These are phyloP conservation scores for Chytriomyces sp. DNA, from an alignment of 192 early-diverging fungal genomes.

Conservation along the genomic window DNA sequence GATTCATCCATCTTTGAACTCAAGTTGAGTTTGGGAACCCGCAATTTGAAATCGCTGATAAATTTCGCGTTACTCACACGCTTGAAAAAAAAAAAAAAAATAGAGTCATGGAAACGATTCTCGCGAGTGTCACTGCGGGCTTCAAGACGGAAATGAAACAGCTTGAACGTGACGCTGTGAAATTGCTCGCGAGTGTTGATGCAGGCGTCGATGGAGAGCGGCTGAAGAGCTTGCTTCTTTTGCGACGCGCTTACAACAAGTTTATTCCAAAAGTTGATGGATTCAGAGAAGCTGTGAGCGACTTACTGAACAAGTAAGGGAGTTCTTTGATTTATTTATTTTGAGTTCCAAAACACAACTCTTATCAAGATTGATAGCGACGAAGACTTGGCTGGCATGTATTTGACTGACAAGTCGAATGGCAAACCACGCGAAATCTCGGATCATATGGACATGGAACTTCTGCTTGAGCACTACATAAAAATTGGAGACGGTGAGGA, in stretches of 20 bases:
- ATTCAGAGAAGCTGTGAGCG: constrained; percentile 79
- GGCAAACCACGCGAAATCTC: constrained; percentile 57
- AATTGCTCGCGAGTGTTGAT: constrained; percentile 72
- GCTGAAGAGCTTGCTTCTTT: constrained; percentile 78
- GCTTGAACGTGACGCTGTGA: constrained; percentile 69
- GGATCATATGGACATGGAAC: constrained; percentile 88
- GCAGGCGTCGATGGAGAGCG: constrained; percentile 73
- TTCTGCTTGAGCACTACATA: constrained; percentile 88
- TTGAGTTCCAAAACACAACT: background rate
- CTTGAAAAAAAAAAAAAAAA: background rate
- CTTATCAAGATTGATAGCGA: constrained; percentile 49
- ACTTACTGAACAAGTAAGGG: constrained; percentile 67
- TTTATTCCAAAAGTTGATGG: constrained; percentile 78
- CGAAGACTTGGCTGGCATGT: constrained; percentile 90
- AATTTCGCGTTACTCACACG: background rate
- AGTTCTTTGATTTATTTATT: background rate
- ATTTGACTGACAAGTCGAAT: constrained; percentile 78
- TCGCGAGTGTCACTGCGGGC: constrained; percentile 71
- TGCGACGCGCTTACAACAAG: constrained; percentile 76
- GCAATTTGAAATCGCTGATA: background rate
- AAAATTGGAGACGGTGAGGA: constrained; percentile 77
- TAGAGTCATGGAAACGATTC: constrained; percentile 82
- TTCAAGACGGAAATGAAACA: constrained; percentile 60
- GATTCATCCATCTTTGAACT: constrained; percentile 44
- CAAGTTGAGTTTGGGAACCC: constrained; percentile 19